Evolutionary conservation across 139 green algal genomes (phyloP).

Genomic region (Zygnema circumcarinatum): DNA sequence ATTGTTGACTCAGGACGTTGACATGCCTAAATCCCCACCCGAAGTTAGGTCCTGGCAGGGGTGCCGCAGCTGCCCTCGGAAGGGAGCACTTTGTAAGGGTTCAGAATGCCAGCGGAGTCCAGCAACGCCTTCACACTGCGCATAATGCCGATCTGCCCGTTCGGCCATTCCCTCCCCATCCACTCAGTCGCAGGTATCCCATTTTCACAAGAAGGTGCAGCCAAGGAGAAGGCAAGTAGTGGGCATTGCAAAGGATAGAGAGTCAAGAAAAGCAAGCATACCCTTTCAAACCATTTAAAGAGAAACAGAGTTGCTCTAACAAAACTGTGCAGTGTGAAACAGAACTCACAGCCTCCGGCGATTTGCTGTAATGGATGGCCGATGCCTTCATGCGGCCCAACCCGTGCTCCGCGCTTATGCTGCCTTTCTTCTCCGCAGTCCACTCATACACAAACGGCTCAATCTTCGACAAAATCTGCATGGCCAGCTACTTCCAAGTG

Average conservation of each 20-base stretch:
- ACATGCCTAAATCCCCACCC: too few relatives aligned
- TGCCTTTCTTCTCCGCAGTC: conserved; percentile 72
- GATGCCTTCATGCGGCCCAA: conserved; percentile 91
- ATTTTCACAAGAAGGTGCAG: neutral
- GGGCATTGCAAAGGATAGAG: neutral
- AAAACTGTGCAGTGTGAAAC: neutral
- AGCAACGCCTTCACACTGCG: conserved; percentile 80
- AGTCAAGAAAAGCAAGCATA: neutral
- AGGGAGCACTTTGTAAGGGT: conserved; percentile 96
- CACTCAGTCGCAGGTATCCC: neutral
- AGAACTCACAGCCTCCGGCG: neutral
- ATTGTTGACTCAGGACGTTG: too few relatives aligned
- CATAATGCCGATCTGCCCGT: conserved; percentile 74
- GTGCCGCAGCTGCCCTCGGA: too few relatives aligned
- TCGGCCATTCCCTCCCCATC: neutral
- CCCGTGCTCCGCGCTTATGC: conserved; percentile 95
- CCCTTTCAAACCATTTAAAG: neutral
- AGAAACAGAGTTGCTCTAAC: neutral
- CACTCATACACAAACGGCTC: conserved; percentile 98
- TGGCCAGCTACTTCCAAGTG: conserved; percentile 42
- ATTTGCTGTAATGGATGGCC: conserved; percentile 81
- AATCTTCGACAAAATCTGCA: conserved; percentile 70
- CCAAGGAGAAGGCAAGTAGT: neutral
- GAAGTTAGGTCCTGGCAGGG: too few relatives aligned
- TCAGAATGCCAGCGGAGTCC: conserved; percentile 90